Percentiles rank a stretch among this genome's conserved stretches.
These are phyloP conservation scores for Epichloe gansuensis DNA, from an alignment of 2,329 filamentous ascomycete species.

Conservation along the genomic window DNA sequence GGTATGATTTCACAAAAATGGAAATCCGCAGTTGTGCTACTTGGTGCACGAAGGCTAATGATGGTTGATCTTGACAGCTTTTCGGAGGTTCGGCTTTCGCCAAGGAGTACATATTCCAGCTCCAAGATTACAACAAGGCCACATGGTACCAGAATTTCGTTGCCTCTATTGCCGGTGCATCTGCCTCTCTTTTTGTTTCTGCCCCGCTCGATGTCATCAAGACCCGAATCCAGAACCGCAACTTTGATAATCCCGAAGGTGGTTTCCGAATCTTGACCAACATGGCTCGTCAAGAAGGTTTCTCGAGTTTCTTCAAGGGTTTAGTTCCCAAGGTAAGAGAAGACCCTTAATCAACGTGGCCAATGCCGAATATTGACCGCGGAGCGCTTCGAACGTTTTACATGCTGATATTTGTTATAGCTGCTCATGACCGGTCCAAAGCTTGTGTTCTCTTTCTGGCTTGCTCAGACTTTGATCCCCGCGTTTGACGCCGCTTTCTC, in stretches of 20 bases:
- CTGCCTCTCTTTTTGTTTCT: constrained; percentile 90
- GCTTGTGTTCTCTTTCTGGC: constrained; percentile 98
- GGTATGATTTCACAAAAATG: constrained; percentile 42
- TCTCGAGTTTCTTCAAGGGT: constrained; percentile 91
- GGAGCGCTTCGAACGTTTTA: constrained; percentile 8
- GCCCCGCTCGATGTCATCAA: constrained; percentile 96
- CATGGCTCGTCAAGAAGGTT: constrained; percentile 86
- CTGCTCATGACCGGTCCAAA: constrained; percentile 98
- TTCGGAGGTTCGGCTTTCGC: constrained; percentile 96
- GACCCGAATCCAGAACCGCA: constrained; percentile 94
- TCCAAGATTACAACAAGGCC: constrained; percentile 91
- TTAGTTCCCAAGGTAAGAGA: constrained; percentile 66
- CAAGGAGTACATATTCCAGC: constrained; percentile 87
- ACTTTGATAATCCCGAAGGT: constrained; percentile 95
- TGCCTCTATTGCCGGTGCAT: constrained; percentile 88
- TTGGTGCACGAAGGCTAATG: neutral
- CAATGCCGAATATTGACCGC: neutral
- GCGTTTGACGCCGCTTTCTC: constrained; percentile 54
- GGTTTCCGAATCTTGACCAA: constrained; percentile 84
- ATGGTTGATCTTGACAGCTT: constrained; percentile 42
- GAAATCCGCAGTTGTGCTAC: neutral
- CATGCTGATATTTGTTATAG: constrained; percentile 23
- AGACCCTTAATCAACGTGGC: neutral
- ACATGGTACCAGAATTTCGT: constrained; percentile 95
- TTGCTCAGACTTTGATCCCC: constrained; percentile 94